Evolutionary conservation across 2,329 filamentous ascomycete genomes (phyloP).

Genomic region (Pestalotiopsis sp.): DNA sequence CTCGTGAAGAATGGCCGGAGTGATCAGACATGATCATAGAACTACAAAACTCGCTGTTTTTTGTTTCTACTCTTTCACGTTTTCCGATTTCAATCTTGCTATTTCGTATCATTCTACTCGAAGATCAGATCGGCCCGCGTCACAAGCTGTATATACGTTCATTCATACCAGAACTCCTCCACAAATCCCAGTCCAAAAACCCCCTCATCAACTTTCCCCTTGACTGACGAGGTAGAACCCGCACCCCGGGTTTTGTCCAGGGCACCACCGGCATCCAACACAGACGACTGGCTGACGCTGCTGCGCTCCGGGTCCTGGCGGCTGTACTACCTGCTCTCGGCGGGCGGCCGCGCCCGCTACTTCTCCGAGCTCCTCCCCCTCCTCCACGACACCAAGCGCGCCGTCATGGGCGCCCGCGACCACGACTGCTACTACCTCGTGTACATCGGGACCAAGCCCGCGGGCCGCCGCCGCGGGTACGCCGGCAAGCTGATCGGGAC

Average conservation of each 20-base stretch:
- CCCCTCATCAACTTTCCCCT: not conserved
- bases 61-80: too few species aligned
- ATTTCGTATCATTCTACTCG: too few species aligned
- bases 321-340: slow-evolving; percentile 71
- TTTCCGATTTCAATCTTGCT: too few species aligned
- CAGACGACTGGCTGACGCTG: slow-evolving; percentile 71
- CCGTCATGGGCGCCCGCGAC: slow-evolving; percentile 67
- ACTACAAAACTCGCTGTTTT: too few species aligned
- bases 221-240: not conserved
- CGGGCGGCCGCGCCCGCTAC: slow-evolving; percentile 72
- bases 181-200: too few species aligned
- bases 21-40: too few species aligned
- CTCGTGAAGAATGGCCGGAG: too few species aligned
- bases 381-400: slow-evolving; percentile 69
- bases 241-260: slow-evolving; percentile 37
- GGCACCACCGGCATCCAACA: slow-evolving; percentile 73
- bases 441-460: slow-evolving; percentile 76
- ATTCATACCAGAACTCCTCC: too few species aligned
- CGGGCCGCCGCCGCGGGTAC: slow-evolving; percentile 70
- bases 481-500: slow-evolving; percentile 69
- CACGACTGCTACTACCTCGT: slow-evolving; percentile 77
- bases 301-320: slow-evolving; percentile 78
- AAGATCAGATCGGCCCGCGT: too few species aligned
- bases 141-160: too few species aligned
- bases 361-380: slow-evolving; percentile 76